Conservation (phyloP, 805 yeast genomes). For the Isabelozyma rhagii region DNA sequence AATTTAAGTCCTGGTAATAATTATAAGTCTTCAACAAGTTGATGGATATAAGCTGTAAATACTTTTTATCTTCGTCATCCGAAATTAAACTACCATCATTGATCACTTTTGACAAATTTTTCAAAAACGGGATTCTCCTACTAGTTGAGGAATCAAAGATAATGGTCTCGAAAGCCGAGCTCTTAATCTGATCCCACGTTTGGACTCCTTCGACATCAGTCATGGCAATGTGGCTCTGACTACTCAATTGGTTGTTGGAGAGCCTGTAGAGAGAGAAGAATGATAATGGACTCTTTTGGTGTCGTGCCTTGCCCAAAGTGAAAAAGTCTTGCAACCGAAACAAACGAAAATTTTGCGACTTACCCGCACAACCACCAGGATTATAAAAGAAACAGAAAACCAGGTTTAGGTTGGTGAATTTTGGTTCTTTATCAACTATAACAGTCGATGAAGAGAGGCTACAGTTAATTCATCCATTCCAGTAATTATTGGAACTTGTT, state of each 20-base stretch:
- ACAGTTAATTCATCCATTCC: conserved; percentile 32
- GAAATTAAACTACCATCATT: conserved; percentile 12
- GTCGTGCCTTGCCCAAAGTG: not conserved
- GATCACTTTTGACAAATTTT: conserved; percentile 23
- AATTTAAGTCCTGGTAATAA: conserved; percentile 48
- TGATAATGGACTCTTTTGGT: not conserved
- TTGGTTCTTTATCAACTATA: conserved; percentile 48
- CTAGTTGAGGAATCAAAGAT: conserved; percentile 34
- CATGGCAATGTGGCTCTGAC: not conserved
- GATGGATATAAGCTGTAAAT: conserved; percentile 17
- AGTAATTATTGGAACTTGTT: conserved; percentile 18
- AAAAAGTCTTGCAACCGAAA: not conserved
- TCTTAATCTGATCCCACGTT: conserved; percentile 21
- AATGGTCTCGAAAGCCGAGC: conserved; percentile 13
- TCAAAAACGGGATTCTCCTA: conserved; percentile 31
- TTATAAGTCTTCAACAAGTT: conserved; percentile 46
- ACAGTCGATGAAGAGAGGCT: conserved; percentile 57
- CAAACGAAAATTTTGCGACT: not conserved
- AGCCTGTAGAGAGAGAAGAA: not conserved
- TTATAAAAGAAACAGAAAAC: conserved; percentile 3
- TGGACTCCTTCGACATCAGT: not conserved
- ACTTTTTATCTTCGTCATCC: conserved; percentile 19
- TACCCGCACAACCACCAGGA: conserved; percentile 1
- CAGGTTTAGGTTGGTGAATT: not conserved
- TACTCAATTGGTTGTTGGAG: not conserved